Evolutionary conservation across 2,329 filamentous ascomycete genomes (phyloP).

Genomic region (Leptographium flavum): DNA sequence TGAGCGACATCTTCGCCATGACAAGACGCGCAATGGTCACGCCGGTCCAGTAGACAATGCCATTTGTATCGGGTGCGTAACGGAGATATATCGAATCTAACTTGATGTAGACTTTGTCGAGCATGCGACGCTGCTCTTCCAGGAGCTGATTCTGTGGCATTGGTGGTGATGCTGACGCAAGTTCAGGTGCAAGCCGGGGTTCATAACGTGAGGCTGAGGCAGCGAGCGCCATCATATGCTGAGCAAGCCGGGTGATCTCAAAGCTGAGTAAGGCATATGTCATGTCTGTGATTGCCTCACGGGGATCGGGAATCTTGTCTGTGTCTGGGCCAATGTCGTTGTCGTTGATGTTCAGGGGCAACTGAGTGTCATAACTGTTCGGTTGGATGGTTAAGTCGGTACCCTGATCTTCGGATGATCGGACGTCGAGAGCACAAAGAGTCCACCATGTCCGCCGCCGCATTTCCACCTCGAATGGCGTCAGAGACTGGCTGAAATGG

Average conservation of each 20-base stretch:
- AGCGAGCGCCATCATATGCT: conserved; percentile 22
- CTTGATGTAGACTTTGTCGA: conserved; percentile 29
- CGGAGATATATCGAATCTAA: conserved; percentile 29
- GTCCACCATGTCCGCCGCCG: conserved; percentile 47
- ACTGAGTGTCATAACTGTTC: too few species aligned
- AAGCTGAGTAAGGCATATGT: too few species aligned
- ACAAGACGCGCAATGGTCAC: conserved; percentile 43
- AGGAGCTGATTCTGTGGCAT: conserved; percentile 13
- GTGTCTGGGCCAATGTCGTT: too few species aligned
- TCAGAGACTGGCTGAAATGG: conserved; percentile 27
- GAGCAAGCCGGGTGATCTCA: conserved; percentile 21
- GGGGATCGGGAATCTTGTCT: too few species aligned
- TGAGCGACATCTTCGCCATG: conserved; percentile 64
- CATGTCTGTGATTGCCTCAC: too few species aligned
- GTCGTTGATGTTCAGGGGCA: too few species aligned
- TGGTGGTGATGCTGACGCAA: background rate
- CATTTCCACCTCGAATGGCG: conserved; percentile 45
- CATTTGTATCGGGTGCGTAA: conserved; percentile 18
- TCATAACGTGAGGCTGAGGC: conserved; percentile 1
- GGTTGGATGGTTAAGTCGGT: conserved; percentile 29
- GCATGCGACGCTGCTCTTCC: conserved; percentile 26
- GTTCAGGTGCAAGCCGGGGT: background rate
- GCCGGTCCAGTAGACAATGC: conserved; percentile 24
- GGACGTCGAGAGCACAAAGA: conserved; percentile 41
- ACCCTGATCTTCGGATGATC: conserved; percentile 33